Evolutionary conservation across 2,329 filamentous ascomycete genomes (phyloP).

Genomic region (Aspergillus ibericus): DNA sequence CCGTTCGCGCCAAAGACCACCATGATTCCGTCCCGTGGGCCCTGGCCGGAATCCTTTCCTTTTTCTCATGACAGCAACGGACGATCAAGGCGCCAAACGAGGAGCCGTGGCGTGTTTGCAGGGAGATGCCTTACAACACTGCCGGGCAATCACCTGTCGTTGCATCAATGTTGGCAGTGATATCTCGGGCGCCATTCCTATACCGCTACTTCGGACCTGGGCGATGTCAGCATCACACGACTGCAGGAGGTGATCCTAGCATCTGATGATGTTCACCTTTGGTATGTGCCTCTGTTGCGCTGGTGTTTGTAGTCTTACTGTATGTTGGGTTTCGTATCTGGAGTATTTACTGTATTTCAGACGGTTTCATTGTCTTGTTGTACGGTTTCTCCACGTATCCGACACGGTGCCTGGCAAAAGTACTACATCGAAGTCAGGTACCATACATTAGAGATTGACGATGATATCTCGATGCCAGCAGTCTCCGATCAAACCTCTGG

Average conservation of each 20-base stretch:
- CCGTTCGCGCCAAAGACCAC: constrained; percentile 12
- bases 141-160: not conserved
- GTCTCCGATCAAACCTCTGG: not conserved
- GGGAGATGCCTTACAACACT: not conserved
- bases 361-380: not conserved
- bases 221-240: constrained; percentile 21
- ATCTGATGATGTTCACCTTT: constrained; percentile 8
- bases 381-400: not conserved
- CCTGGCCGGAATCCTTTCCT: constrained; percentile 3
- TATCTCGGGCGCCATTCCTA: constrained; percentile 7
- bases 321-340: not conserved
- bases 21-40: constrained; percentile 14
- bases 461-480: not conserved
- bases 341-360: not conserved
- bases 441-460: not conserved
- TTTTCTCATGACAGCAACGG: constrained; percentile 16
- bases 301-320: not conserved
- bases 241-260: constrained; percentile 7
- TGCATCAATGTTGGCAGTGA: not conserved
- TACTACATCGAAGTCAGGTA: not conserved
- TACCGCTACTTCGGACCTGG: constrained; percentile 21
- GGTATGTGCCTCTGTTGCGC: constrained; percentile 1
- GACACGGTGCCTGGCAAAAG: constrained; percentile 2
- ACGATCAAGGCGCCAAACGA: constrained; percentile 10
- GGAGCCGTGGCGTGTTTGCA: not conserved